Conservation (phyloP, 208 protist species). For the Porcisia deanei region DNA sequence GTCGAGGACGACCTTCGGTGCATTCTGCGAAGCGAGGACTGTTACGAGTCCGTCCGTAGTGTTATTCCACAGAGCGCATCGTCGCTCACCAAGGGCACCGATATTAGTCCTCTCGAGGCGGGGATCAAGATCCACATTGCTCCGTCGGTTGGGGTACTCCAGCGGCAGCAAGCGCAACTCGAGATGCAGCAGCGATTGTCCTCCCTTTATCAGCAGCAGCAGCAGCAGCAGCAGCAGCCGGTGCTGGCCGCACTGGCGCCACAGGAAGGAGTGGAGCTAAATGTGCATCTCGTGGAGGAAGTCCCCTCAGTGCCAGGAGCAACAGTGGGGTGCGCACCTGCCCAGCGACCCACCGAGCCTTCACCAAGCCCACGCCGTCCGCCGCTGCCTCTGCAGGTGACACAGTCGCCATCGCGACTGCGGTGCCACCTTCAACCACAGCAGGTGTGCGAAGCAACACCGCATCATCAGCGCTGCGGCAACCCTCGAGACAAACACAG, state of each 20-base stretch:
- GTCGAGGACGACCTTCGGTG: slow-evolving; percentile 69
- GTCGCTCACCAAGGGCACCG: slow-evolving; percentile 81
- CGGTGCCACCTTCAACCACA: background rate
- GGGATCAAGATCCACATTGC: slow-evolving; percentile 90
- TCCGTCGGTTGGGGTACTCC: slow-evolving; percentile 59
- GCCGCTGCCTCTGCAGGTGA: background rate
- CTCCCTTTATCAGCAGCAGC: slow-evolving; percentile 22
- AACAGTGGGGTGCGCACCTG: background rate
- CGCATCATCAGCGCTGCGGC: background rate
- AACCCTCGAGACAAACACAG: background rate
- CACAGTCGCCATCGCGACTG: background rate
- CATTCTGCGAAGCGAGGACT: slow-evolving; percentile 65
- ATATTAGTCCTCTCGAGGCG: slow-evolving; percentile 77
- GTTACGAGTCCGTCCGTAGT: slow-evolving; percentile 72
- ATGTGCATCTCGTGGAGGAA: background rate
- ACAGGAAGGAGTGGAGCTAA: background rate
- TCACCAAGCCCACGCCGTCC: slow-evolving; percentile 32
- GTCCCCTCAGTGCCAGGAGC: background rate
- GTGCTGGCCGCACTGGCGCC: background rate
- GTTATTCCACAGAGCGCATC: slow-evolving; percentile 74
- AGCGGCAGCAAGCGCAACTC: slow-evolving; percentile 45
- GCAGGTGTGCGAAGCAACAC: background rate
- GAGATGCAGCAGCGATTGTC: slow-evolving; percentile 29
- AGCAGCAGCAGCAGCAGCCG: slow-evolving; percentile 12
- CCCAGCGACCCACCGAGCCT: background rate